These are phyloP conservation scores for Phytophthora pisi DNA, from an alignment of 352 stramenopile genomes.

Conservation along the genomic window DNA sequence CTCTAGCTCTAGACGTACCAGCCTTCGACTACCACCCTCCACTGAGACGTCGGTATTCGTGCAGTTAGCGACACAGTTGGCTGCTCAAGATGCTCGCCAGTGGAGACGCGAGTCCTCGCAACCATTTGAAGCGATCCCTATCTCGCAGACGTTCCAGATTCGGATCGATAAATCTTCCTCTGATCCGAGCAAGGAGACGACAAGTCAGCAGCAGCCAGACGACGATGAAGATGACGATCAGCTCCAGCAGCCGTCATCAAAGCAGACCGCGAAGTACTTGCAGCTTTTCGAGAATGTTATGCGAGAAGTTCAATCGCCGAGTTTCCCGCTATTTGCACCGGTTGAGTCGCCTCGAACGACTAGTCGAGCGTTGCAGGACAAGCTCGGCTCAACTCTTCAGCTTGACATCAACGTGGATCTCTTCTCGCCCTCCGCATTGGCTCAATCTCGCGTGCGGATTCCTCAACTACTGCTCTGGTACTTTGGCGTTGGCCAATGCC, in stretches of 20 bases:
- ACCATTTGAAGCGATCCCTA: slow-evolving; percentile 46
- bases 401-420: slow-evolving; percentile 63
- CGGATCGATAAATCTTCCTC: slow-evolving; percentile 13
- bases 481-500: slow-evolving; percentile 57
- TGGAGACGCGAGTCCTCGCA: slow-evolving; percentile 37
- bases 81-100: slow-evolving; percentile 30
- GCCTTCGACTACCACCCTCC: slow-evolving; percentile 2
- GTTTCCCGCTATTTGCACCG: slow-evolving; percentile 62
- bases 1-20: background rate
- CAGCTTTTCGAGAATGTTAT: slow-evolving; percentile 49
- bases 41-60: slow-evolving; percentile 26
- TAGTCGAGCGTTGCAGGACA: background rate
- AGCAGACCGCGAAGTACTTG: slow-evolving; percentile 52
- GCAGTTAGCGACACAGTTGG: slow-evolving; percentile 35
- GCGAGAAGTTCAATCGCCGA: slow-evolving; percentile 64
- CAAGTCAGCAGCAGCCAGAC: slow-evolving; percentile 18
- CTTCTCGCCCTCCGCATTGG: slow-evolving; percentile 30
- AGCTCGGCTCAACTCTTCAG: slow-evolving; percentile 11
- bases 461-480: slow-evolving; percentile 56
- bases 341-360: background rate
- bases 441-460: slow-evolving; percentile 17
- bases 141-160: slow-evolving; percentile 47
- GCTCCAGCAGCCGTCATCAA: slow-evolving; percentile 23
- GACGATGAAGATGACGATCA: slow-evolving; percentile 22
- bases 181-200: slow-evolving; percentile 3